These are phyloP conservation scores for Emmonsia crescens DNA, from an alignment of 2,329 filamentous ascomycete genomes.

Conservation along the genomic window DNA sequence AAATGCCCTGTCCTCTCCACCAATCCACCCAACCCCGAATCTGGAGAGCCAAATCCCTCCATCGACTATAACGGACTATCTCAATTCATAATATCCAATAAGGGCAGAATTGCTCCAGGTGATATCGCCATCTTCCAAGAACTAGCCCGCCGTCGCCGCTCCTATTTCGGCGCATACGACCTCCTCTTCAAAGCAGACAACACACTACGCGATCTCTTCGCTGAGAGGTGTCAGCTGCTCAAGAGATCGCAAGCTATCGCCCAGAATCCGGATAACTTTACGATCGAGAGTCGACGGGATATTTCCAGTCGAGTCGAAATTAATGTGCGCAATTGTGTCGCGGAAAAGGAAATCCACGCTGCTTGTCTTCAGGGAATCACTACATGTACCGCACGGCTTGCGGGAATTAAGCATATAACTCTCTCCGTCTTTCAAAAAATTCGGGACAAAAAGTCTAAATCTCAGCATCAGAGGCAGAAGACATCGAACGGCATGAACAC, in stretches of 20 bases:
- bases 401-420: background rate
- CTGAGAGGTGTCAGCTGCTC: background rate
- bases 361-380: background rate
- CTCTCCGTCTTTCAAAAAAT: background rate
- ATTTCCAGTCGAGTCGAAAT: background rate
- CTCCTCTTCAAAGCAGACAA: background rate
- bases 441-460: background rate
- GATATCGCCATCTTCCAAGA: background rate
- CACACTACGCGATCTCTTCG: background rate
- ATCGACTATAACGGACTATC: slow-evolving; percentile 11
- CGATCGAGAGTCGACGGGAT: background rate
- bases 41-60: slow-evolving; percentile 8
- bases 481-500: background rate
- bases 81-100: background rate
- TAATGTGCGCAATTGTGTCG: background rate
- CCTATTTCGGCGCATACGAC: slow-evolving; percentile 7
- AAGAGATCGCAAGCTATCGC: background rate
- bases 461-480: background rate
- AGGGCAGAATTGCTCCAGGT: background rate
- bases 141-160: slow-evolving; percentile 1
- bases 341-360: background rate
- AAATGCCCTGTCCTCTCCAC: background rate
- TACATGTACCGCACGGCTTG: background rate
- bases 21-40: slow-evolving; percentile 1
- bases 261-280: background rate